phyloP scores from a whole-genome alignment of 495 filamentous ascomycete genomes.

The Mycothermus thermophilus region DNA sequence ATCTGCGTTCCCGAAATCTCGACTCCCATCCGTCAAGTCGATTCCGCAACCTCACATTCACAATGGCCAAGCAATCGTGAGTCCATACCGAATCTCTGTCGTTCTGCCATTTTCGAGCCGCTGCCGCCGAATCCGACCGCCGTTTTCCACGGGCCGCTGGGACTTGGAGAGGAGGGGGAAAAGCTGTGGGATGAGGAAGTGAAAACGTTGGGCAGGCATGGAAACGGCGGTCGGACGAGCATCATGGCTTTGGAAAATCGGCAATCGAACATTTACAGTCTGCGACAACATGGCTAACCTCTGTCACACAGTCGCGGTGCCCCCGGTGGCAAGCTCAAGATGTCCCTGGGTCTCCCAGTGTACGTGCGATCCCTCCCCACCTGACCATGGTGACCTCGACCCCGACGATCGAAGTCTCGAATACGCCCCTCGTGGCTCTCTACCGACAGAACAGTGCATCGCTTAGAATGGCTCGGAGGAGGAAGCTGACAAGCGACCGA shows the following conservation, averaged over 20 bases:
- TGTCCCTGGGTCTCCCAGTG: slow-evolving; percentile 99
- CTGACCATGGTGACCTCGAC: neutral
- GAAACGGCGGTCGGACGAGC: neutral
- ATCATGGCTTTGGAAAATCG: too few relatives aligned
- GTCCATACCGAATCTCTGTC: slow-evolving; percentile 11
- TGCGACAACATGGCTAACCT: slow-evolving; percentile 9
- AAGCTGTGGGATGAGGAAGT: neutral
- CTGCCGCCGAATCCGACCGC: slow-evolving; percentile 1
- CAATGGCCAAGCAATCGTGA: slow-evolving; percentile 41
- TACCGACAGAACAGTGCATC: slow-evolving; percentile 3
- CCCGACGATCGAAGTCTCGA: slow-evolving; percentile 6
- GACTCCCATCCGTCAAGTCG: slow-evolving; percentile 23
- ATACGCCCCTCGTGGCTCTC: too few relatives aligned
- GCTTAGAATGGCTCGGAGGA: neutral
- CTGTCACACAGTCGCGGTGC: slow-evolving; percentile 54
- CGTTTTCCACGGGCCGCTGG: slow-evolving; percentile 1
- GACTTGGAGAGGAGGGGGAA: slow-evolving; percentile 3
- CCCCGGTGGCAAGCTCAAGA: slow-evolving; percentile 99
- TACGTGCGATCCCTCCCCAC: slow-evolving; percentile 42
- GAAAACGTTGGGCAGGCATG: neutral
- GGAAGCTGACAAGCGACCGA: slow-evolving; percentile 16
- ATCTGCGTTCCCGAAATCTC: slow-evolving; percentile 22
- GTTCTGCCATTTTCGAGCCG: slow-evolving; percentile 1
- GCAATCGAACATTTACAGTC: neutral
- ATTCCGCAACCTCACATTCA: slow-evolving; percentile 22